These are phyloP conservation scores for Rosa chinensis DNA, from an alignment of 306 rosid genomes.

Conservation along the genomic window DNA sequence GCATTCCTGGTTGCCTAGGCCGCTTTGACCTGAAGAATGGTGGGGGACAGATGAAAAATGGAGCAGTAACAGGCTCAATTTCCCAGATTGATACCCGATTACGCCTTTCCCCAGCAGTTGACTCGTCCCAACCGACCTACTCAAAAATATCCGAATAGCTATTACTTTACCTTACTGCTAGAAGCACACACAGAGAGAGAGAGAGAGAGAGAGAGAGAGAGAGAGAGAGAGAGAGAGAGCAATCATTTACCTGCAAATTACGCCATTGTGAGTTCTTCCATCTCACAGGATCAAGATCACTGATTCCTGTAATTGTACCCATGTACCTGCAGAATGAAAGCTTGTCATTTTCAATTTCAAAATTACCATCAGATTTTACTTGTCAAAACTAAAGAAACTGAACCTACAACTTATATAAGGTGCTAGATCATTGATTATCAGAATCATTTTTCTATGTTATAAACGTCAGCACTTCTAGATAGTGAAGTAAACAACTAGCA, in stretches of 20 bases:
- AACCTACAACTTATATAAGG: not conserved
- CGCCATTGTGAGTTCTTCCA: slow-evolving; percentile 99
- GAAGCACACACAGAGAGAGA: too few species aligned
- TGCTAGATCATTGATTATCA: not conserved
- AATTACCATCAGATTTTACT: slow-evolving; percentile 10
- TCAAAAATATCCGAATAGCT: not conserved
- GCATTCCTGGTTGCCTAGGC: slow-evolving; percentile 90
- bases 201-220: not conserved
- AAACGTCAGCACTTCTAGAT: not conserved
- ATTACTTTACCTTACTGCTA: slow-evolving; percentile 12
- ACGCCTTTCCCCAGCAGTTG: slow-evolving; percentile 90
- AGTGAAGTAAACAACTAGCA: not conserved
- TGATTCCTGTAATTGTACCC: slow-evolving; percentile 95
- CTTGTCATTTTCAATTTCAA: slow-evolving; percentile 6
- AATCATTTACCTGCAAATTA: slow-evolving; percentile 70
- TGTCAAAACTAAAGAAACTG: not conserved
- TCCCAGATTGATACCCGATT: slow-evolving; percentile 94
- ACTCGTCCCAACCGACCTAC: slow-evolving; percentile 99
- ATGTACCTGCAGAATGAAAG: slow-evolving; percentile 65
- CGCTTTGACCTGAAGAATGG: slow-evolving; percentile 85
- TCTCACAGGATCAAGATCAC: slow-evolving; percentile 86
- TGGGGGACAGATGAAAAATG: slow-evolving; percentile 94
- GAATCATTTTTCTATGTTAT: not conserved
- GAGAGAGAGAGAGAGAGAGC: slow-evolving; percentile 6
- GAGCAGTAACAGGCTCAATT: slow-evolving; percentile 96